Base-by-base conservation (phyloP, 176 grass and related monocot genomes). In the Oryza punctata region DNA sequence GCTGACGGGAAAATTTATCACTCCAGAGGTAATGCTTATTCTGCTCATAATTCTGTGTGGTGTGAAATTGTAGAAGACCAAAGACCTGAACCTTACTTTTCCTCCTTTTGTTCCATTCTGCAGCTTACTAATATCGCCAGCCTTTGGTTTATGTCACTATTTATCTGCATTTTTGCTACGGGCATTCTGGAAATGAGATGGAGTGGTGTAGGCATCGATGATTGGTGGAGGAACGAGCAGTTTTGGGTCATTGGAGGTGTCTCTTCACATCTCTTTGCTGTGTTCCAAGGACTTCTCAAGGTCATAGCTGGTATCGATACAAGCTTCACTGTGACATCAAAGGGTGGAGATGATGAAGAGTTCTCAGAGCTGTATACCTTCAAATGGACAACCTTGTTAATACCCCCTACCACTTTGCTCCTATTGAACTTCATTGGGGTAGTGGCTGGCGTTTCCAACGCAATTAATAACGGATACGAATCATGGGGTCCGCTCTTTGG, bases 141-240 rank as follows among this genome's bases (percentile, higher is more conserved):
- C 57, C 83, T 93, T 47, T 93, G 91, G 91, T 93, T 93, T 74
- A 76, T 93, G 87, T 89, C 91, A 7, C 91, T 93, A 67, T 93
- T 93, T 74, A 93, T 93, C 67, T 93, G 91, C 25, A 93, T 93
- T 32, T 82, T 82, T 69, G 69, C 86, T 16, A 93, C 91, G 4
- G 81, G 91, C 67, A 93, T 93, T 25, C 88, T 93, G 2, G 91
- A 93, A 75, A 93, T 93, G 91, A 90, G 91, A 79, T 93, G 91
- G 91, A 93, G 91, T 79, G 91, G 91, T 14, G 85, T 90, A 23
- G 91, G 81, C 26, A 87, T 93, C 15, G 85, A 87, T 63, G 91
- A 93, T 70, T 93, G 91, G 91, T 93, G 91, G 91, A 93, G 91
- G 59, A 93, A 93, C 2, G 91, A 93, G 52, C 91, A 93, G 85